Percentiles rank a stretch among this genome's conserved stretches.
These are phyloP conservation scores for Tolypocladium cylindrosporum DNA, from an alignment of 2,329 filamentous ascomycete species.

Conservation along the genomic window DNA sequence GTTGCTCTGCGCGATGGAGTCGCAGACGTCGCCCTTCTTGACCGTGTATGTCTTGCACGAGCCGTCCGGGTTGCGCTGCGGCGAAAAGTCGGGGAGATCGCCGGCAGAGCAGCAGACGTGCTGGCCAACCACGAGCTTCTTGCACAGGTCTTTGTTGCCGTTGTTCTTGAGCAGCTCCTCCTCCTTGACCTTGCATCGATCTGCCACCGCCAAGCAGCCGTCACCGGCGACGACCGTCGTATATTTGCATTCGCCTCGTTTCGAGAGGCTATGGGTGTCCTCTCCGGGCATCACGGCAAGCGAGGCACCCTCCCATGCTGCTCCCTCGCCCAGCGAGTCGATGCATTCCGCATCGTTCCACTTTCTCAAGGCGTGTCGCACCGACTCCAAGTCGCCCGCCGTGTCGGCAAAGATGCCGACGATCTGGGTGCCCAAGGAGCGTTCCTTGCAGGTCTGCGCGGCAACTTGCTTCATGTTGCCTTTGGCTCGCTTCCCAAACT, in stretches of 20 bases:
- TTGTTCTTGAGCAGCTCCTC: slow-evolving; percentile 25
- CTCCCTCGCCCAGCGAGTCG: neutral
- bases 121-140: slow-evolving; percentile 15
- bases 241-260: neutral
- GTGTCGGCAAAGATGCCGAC: neutral
- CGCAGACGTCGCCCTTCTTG: slow-evolving; percentile 22
- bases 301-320: neutral
- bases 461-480: neutral
- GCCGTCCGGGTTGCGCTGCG: slow-evolving; percentile 12
- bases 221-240: slow-evolving; percentile 13
- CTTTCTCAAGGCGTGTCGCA: neutral
- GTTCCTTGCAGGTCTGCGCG: neutral
- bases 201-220: slow-evolving; percentile 21
- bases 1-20: slow-evolving; percentile 16
- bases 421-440: neutral
- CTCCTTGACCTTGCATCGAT: slow-evolving; percentile 23
- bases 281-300: neutral
- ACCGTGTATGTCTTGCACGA: slow-evolving; percentile 26
- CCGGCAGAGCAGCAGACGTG: slow-evolving; percentile 26
- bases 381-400: neutral
- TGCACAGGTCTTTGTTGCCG: slow-evolving; percentile 11
- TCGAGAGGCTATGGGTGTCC: neutral
- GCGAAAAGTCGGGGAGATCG: slow-evolving; percentile 4
- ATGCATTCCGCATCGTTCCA: neutral
- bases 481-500: neutral